Base-by-base conservation (phyloP, 768 basidiomycete genomes). In the Mrakia frigida region DNA sequence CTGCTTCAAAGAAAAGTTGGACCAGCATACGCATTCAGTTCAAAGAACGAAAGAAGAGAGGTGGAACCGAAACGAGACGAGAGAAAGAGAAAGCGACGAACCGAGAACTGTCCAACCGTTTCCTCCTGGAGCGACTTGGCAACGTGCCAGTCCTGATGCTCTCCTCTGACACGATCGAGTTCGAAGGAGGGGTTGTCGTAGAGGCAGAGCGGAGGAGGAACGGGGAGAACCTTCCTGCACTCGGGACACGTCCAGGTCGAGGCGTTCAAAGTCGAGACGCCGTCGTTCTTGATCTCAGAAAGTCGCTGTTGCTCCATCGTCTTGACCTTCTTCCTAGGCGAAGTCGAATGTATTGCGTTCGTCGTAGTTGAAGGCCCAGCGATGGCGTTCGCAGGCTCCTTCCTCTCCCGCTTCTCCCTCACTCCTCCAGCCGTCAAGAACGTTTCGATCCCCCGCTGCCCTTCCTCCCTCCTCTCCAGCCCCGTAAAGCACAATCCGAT, bases 381-480 rank as follows among this genome's bases (percentile, higher is more conserved):
- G 21, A 59, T 46, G 46, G 46, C 46, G 43, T 43, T 13, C 18
- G n/a, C 60, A 52, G 31, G 43, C 0, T 61, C 31, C 18, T 3
- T 18, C 25, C 6, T 39, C 23, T 13, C 2, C 35, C 33, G 46
- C 23, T 14, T 35, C 60, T 53, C 41, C n/a, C 69, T 53, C 68
- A 61, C 33, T 21, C 23, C 46, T 5, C 70, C 31, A 13, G 68
- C 50, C 52, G 60, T 70, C n/a, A 99, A 88, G 83, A 98, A 99
- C 0, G 90, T 89, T 82, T 96, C 91, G 74, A 99, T 96, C 50
- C 87, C 90, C 77, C 87, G 87, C 82, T 98, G 96, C 18, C 95
- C 95, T 0, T 85, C 83, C 81, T 93, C 93, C 61, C 87, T 83
- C 1, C 86, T 84, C 79, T 91, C 92, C 50, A 97, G 88, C 2